Base-by-base conservation (phyloP, 2,329 filamentous ascomycete species). In the Claviceps cyperi region DNA sequence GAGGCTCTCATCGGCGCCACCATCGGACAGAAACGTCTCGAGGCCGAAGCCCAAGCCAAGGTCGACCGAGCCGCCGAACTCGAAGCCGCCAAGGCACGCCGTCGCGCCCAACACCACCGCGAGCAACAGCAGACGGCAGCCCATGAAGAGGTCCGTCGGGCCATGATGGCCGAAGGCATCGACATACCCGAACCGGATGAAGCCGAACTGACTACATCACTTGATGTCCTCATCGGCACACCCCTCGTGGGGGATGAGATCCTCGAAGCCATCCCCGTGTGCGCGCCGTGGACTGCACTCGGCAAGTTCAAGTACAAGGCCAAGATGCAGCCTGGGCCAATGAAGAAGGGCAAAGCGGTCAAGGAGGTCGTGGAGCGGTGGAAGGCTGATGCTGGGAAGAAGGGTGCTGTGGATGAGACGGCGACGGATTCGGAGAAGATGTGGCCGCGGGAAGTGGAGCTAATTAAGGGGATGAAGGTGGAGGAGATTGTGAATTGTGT, bases 311-410 rank as follows among this genome's bases (percentile, higher is more conserved):
- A 96, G 68, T 97, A 96, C 72, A 94, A 94, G 66, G 86, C 83
- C 49, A 98, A 98, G 71, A 66, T 98, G 58, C 92, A 97, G 67
- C 92, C 92, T 0, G 92, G 92, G 0, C 69, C 81, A 0, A 76
- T 83, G 55, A 98, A 97, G 74, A 95, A 95, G 69, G 91, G 92
- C 9, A 97, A 96, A 64, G 90, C 89, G 0, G 81, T 95, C 46
- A 87, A 86, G 63, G 91, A 97, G 66, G 83, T 97, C 35, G 67
- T 97, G n/a, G 80, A 83, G 46, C 77, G 78, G 52, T 96, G 91
- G 90, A 76, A 83, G 55, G 66, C 73, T 19, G 87, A 81, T 47
- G 77, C 80, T 6, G 64, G 61, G 8, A 74, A 69, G 61, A 81
- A 77, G 60, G 73, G 73, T 5, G 75, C 75, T 22, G 62, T 84